Evolutionary conservation across 129 eudicot genomes (phyloP), one percentile per base, ranked within the genome.

Genomic region (Flaveria linearis): DNA sequence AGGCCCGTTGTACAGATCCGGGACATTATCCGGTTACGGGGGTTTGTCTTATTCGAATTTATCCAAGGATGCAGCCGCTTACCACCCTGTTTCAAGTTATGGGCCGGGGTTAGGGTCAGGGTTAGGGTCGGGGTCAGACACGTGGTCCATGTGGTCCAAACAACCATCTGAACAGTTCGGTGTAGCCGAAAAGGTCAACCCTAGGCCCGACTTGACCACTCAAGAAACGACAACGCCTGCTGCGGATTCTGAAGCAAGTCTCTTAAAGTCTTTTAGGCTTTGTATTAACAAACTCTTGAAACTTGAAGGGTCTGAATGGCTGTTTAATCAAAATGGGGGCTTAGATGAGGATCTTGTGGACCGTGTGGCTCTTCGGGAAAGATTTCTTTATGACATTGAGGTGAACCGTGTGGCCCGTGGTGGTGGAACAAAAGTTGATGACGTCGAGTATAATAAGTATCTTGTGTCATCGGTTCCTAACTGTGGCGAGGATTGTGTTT

Each of bases 121-220:
- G 33, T 64, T 55, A 12, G 79, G 62, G 72, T 82, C 91, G 18
- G 64, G 85, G 67, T 76, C 93, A 17, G 84, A 74, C 23, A 76
- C 88, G 10, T 79, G 91, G 72, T 89, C 99, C 25, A 76, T 91
- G 83, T 95, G 96, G 96, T 84, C 92, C 28, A 89, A 70, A 70
- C 96, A 91, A 73, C 97, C 99, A 41, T 91, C 80, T 57, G 99
- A 95, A 79, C 97, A 89, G 70, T 91, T 90, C 76, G 96, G 97
- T 68, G 88, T 91, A 76, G 92, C 97, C 55, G 80, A 30, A 57
- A 80, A 80, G 57, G 71, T 71, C 41, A 71, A 76, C 52, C 73
- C 76, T 10, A 42, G 18, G 62, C 30, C 78, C 30, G 61, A 55
- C 71, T 55, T 82, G 36, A 80, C 20, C 72, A 22, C 80, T 45